Evolutionary conservation across 345 rosid genomes (phyloP).

Genomic region (Pistacia atlantica): DNA sequence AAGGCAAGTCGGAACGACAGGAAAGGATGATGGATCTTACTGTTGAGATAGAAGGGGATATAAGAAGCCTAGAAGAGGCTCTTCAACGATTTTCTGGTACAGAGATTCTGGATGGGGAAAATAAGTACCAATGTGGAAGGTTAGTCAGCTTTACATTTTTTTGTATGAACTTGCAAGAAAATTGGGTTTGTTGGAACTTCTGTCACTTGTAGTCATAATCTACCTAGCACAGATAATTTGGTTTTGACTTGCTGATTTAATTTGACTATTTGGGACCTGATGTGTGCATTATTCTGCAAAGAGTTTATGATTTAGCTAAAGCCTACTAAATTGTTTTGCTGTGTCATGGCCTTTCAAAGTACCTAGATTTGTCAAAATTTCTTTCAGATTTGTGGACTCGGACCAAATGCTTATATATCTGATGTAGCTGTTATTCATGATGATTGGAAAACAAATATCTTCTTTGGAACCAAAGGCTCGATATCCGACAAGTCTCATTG

Average conservation of each 20-base stretch:
- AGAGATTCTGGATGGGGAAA: slow-evolving; percentile 95
- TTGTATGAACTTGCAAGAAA: slow-evolving; percentile 1
- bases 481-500: background rate
- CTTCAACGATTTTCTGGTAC: slow-evolving; percentile 75
- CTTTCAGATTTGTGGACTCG: too few species aligned
- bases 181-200: too few species aligned
- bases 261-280: too few species aligned
- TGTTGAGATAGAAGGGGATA: slow-evolving; percentile 92
- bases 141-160: slow-evolving; percentile 28
- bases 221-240: too few species aligned
- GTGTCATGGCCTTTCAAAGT: too few species aligned
- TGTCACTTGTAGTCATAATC: too few species aligned
- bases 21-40: slow-evolving; percentile 99
- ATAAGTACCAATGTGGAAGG: slow-evolving; percentile 93
- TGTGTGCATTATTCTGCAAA: too few species aligned
- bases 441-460: background rate
- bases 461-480: background rate
- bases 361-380: too few species aligned
- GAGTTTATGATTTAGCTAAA: too few species aligned
- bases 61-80: slow-evolving; percentile 89
- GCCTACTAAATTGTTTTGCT: too few species aligned
- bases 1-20: slow-evolving; percentile 72
- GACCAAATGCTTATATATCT: background rate
- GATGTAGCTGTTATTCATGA: background rate
- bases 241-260: too few species aligned